Evolutionary conservation across 164 flowering plant genomes (phyloP).

Genomic region (Akebia trifoliata): DNA sequence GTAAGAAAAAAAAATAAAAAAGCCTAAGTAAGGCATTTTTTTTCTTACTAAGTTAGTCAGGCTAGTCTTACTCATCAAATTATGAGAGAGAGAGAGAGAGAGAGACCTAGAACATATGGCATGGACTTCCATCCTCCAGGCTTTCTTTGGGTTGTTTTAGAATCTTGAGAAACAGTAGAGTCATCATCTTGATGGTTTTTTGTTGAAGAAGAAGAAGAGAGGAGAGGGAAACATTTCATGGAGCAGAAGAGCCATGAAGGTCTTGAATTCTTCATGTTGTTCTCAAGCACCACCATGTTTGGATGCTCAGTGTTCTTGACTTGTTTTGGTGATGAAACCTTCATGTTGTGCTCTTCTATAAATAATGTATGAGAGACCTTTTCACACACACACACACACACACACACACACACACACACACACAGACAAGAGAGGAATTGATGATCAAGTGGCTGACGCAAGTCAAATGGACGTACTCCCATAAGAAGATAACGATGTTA

Average conservation of each 20-base stretch:
- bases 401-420: too few relatives aligned
- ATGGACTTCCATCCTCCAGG: constrained; percentile 41
- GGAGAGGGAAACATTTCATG: constrained; percentile 10
- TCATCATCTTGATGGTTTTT: neutral
- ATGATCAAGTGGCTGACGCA: too few relatives aligned
- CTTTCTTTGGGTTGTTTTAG: constrained; percentile 13
- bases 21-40: neutral
- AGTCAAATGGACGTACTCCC: too few relatives aligned
- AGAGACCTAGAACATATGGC: constrained; percentile 34
- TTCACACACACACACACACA: too few relatives aligned
- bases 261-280: constrained; percentile 1
- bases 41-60: neutral
- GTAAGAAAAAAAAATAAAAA: neutral
- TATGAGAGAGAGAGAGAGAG: constrained; percentile 6
- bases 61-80: neutral
- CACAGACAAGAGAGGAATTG: too few relatives aligned
- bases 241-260: constrained; percentile 4
- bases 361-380: too few relatives aligned
- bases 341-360: too few relatives aligned
- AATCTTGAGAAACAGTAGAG: neutral
- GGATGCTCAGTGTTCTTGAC: too few relatives aligned
- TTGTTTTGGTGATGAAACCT: too few relatives aligned
- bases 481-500: too few relatives aligned
- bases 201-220: neutral
- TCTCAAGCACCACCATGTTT: too few relatives aligned